Conservation (phyloP, 352 stramenopile species). For the Phytophthora vignae region DNA sequence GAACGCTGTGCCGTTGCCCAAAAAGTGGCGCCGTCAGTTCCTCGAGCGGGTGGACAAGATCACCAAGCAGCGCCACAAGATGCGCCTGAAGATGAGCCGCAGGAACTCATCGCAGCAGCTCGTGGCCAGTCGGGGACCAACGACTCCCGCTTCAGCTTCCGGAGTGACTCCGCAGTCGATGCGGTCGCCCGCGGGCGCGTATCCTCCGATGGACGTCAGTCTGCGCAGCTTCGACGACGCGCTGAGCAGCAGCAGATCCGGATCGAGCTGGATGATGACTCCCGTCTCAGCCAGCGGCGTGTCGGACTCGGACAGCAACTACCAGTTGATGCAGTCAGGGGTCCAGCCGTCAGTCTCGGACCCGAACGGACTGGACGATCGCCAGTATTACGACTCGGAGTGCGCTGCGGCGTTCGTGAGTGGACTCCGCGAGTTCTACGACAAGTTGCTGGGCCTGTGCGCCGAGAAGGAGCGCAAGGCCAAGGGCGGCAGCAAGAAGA, state of each 20-base stretch:
- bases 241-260: constrained; percentile 51
- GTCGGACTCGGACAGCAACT: constrained; percentile 37
- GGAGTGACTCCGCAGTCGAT: constrained; percentile 34
- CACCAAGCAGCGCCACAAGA: constrained; percentile 67
- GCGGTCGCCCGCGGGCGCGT: constrained; percentile 43
- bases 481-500: constrained; percentile 47
- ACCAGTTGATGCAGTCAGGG: constrained; percentile 38
- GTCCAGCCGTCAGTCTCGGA: constrained; percentile 23
- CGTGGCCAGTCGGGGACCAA: constrained; percentile 41
- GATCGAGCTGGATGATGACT: constrained; percentile 48
- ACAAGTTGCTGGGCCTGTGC: constrained; percentile 62
- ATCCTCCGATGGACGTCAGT: constrained; percentile 38
- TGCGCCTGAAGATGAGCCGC: constrained; percentile 58
- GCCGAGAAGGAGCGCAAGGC: constrained; percentile 72
- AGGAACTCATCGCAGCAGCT: constrained; percentile 38
- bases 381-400: constrained; percentile 66
- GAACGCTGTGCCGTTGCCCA: constrained; percentile 67
- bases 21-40: constrained; percentile 83
- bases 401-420: constrained; percentile 62
- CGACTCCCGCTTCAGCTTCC: constrained; percentile 45
- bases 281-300: constrained; percentile 25
- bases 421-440: constrained; percentile 74
- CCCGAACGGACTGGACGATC: constrained; percentile 53
- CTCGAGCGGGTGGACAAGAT: constrained; percentile 78
- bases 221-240: constrained; percentile 54